phyloP scores from a whole-genome alignment of 352 stramenopile genomes.

The Globisporangium alternatum region DNA sequence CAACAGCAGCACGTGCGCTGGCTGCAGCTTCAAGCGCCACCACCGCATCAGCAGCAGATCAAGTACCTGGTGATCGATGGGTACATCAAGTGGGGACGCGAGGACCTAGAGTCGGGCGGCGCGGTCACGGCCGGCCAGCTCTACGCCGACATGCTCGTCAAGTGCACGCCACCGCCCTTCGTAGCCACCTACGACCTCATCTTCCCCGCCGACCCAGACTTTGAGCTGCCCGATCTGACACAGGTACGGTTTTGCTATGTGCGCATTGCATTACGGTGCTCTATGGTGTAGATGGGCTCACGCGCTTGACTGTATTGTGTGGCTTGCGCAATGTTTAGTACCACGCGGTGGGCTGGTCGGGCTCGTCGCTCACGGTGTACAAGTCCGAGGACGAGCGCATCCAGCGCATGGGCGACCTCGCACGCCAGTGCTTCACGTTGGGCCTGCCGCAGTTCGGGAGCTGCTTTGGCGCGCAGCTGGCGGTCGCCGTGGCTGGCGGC shows the following conservation, averaged over 20 bases:
- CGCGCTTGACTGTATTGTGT: neutral
- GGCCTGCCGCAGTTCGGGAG: conserved; percentile 76
- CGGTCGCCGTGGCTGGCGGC: conserved; percentile 50
- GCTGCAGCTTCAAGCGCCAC: conserved; percentile 1
- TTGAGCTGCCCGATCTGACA: conserved; percentile 45
- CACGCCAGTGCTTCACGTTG: conserved; percentile 34
- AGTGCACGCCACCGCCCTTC: conserved; percentile 34
- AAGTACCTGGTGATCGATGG: conserved; percentile 74
- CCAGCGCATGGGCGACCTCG: conserved; percentile 40
- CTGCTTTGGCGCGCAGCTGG: conserved; percentile 71
- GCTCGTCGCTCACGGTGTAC: conserved; percentile 67
- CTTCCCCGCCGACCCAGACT: conserved; percentile 54
- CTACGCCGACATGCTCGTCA: conserved; percentile 68
- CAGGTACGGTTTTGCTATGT: conserved; percentile 27
- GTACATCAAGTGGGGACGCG: conserved; percentile 56
- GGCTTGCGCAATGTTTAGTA: conserved; percentile 31
- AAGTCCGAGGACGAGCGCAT: conserved; percentile 52
- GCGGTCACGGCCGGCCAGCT: conserved; percentile 66
- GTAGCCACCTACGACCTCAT: conserved; percentile 55
- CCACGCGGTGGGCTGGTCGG: conserved; percentile 74
- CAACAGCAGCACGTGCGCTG: conserved; percentile 4
- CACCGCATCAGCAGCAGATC: neutral
- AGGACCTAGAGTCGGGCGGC: conserved; percentile 56
- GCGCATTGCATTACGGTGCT: neutral
- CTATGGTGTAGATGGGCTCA: neutral